Evolutionary conservation across 164 flowering plant genomes (phyloP).

Genomic region (Nymphaea thermarum): DNA sequence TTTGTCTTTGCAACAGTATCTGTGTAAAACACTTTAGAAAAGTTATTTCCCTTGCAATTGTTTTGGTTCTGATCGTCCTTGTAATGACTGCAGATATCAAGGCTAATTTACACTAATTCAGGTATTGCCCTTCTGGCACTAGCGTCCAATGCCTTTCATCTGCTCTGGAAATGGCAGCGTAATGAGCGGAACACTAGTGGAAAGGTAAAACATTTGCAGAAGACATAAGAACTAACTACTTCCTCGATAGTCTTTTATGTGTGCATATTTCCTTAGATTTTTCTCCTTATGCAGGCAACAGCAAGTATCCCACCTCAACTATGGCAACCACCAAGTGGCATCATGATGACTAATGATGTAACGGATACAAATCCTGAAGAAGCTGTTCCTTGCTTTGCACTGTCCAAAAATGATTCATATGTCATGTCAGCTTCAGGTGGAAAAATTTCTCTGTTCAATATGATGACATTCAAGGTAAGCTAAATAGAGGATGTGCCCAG

Average conservation of each 20-base stretch:
- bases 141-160: slow-evolving; percentile 66
- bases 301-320: slow-evolving; percentile 45
- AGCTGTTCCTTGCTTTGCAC: slow-evolving; percentile 67
- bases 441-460: slow-evolving; percentile 2
- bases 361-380: slow-evolving; percentile 49
- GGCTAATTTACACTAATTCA: slow-evolving; percentile 65
- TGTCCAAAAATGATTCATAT: slow-evolving; percentile 43
- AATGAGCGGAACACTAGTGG: slow-evolving; percentile 51
- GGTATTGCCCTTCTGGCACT: slow-evolving; percentile 64
- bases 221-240: neutral
- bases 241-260: neutral
- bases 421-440: slow-evolving; percentile 1
- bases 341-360: slow-evolving; percentile 68
- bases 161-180: slow-evolving; percentile 76
- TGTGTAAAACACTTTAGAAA: no score
- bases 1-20: no score
- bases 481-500: neutral
- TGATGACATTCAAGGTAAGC: slow-evolving; percentile 2
- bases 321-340: slow-evolving; percentile 77
- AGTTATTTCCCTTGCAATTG: neutral
- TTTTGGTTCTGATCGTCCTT: slow-evolving; percentile 1
- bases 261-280: neutral
- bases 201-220: slow-evolving; percentile 29
- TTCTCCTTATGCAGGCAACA: slow-evolving; percentile 43
- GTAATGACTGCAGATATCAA: slow-evolving; percentile 39